Conservation (phyloP, 768 basidiomycete species). For the Boletellus ananas region DNA sequence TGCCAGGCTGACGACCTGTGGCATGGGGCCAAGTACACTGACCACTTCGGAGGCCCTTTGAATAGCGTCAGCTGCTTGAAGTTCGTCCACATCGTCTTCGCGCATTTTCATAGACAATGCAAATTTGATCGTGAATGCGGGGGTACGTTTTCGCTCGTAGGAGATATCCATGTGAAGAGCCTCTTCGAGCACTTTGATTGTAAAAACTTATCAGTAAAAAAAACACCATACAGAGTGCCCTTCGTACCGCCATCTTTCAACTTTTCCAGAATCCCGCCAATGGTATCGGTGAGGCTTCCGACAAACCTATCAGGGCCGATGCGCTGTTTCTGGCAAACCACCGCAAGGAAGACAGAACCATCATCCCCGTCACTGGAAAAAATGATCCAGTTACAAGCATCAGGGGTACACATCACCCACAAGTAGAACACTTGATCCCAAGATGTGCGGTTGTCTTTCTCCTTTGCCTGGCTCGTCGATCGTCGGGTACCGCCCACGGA, state of each 20-base stretch:
- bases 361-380: slow-evolving; percentile 13
- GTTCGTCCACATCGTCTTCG: slow-evolving; percentile 2
- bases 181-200: slow-evolving; percentile 13
- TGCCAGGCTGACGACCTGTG: neutral
- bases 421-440: slow-evolving; percentile 18
- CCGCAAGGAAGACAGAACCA: slow-evolving; percentile 6
- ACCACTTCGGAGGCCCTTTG: slow-evolving; percentile 1
- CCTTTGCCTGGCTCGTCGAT: slow-evolving; percentile 12
- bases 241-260: slow-evolving; percentile 14
- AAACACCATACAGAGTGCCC: neutral
- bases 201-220: neutral
- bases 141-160: neutral
- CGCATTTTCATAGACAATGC: neutral
- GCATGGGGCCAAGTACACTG: neutral
- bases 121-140: slow-evolving; percentile 14
- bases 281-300: slow-evolving; percentile 8
- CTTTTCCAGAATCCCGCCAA: slow-evolving; percentile 9
- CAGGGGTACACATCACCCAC: slow-evolving; percentile 4
- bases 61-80: slow-evolving; percentile 14
- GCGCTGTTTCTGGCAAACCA: slow-evolving; percentile 9
- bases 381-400: neutral
- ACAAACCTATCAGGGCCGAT: slow-evolving; percentile 9
- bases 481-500: slow-evolving; percentile 7
- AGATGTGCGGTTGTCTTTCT: slow-evolving; percentile 3
- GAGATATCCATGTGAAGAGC: slow-evolving; percentile 1